A percentile compares a stretch with the other conserved stretches of the same genome.
Evolutionary conservation across 306 rosid genomes (phyloP).

Genomic region (Ochetophila trinervis): DNA sequence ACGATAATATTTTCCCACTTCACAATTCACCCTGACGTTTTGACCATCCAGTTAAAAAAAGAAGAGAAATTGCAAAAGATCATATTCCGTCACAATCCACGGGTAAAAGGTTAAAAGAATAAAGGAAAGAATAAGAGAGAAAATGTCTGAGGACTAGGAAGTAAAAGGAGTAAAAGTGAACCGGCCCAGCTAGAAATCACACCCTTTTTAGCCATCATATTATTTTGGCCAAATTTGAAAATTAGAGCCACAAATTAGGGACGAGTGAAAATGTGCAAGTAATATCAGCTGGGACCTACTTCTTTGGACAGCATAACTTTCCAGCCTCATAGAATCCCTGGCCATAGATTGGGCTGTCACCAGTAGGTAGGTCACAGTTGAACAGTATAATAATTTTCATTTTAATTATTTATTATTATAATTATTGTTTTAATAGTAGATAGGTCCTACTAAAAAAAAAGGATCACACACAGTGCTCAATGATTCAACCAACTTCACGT

Average conservation of each 20-base stretch:
- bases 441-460: too few relatives aligned
- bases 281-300: neutral
- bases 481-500: constrained; percentile 48
- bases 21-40: constrained; percentile 31
- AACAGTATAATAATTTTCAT: neutral
- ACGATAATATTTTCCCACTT: constrained; percentile 10
- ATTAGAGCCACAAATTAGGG: constrained; percentile 8
- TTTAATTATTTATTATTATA: neutral
- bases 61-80: neutral
- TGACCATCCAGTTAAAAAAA: constrained; percentile 13
- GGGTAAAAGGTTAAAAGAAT: constrained; percentile 7
- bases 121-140: neutral
- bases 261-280: neutral
- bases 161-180: neutral
- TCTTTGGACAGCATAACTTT: neutral
- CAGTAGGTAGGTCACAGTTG: neutral
- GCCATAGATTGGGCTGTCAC: neutral
- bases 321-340: neutral
- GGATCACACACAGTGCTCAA: constrained; percentile 30
- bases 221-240: constrained; percentile 4
- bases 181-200: constrained; percentile 2
- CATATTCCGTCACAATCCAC: neutral
- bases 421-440: neutral
- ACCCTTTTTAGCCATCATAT: constrained; percentile 2
- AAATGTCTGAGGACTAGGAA: constrained; percentile 10